A percentile compares a stretch with the other conserved stretches of the same genome.
Evolutionary conservation across 192 early-diverging fungal species (phyloP).

Genomic region (Backusella westeae): DNA sequence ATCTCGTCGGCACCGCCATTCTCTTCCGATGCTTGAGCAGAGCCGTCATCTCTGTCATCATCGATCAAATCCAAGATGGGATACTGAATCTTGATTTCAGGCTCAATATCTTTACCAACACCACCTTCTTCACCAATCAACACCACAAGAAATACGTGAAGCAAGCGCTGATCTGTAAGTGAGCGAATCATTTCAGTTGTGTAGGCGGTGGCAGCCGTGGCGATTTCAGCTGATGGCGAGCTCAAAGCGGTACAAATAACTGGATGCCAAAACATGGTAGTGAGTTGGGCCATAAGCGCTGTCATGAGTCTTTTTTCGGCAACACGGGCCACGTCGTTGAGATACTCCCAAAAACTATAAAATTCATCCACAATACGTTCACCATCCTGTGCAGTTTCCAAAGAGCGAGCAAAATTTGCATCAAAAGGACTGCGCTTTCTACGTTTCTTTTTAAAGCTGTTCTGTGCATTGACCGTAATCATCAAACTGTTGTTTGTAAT

Average conservation of each 20-base stretch:
- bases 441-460: constrained; percentile 32
- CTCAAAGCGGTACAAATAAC: constrained; percentile 31
- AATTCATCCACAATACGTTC: constrained; percentile 32
- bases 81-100: constrained; percentile 14
- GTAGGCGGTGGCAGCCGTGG: constrained; percentile 34
- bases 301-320: constrained; percentile 37
- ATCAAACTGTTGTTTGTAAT: constrained; percentile 34
- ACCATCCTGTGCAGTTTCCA: constrained; percentile 24
- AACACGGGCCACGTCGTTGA: constrained; percentile 37
- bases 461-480: constrained; percentile 31
- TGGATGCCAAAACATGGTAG: constrained; percentile 41
- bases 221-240: constrained; percentile 27
- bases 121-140: constrained; percentile 38
- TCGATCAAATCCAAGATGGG: constrained; percentile 1
- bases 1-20: constrained; percentile 4
- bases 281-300: constrained; percentile 34
- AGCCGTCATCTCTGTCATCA: constrained; percentile 20
- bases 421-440: constrained; percentile 38
- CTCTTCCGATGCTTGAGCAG: background rate
- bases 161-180: constrained; percentile 35
- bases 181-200: constrained; percentile 40
- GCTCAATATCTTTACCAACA: constrained; percentile 37
- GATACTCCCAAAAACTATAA: constrained; percentile 40
- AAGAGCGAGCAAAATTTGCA: constrained; percentile 22
- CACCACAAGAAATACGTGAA: constrained; percentile 33